Evolutionary conservation across 352 stramenopile species (phyloP), one percentile per base, ranked within the genome.

Genomic region (Globisporangium rhizosaccharum): DNA sequence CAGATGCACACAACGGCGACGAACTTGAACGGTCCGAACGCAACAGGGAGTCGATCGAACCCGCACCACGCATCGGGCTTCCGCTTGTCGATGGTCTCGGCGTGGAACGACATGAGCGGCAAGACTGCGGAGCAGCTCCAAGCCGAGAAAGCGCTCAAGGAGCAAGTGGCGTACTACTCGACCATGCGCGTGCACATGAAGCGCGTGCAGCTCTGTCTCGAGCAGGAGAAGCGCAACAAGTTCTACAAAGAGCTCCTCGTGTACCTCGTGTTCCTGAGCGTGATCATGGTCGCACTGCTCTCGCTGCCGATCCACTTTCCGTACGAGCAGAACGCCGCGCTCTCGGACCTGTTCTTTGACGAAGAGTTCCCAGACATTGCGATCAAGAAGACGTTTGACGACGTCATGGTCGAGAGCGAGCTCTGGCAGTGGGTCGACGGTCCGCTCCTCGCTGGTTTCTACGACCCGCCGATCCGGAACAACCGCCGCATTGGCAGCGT

Each of bases 101-200:
- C 36, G 25, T 57, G 52, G 52, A 48, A 57, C 36, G 36, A 57
- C n/a, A 20, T 49, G 36, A 49, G 20, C 46, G 36, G 28, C 55
- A 63, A 75, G 33, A 75, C 67, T 0, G 62, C 71, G 44, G 76
- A 82, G 42, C 72, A 83, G 57, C 37, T 82, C 3, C 55, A 65
- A 14, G 70, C 74, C 0, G 62, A 71, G 28, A 67, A 68, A 25
- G 71, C 67, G 23, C 53, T 88, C 8, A 76, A 85, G 50, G 62
- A 79, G 49, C 69, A 89, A 55, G 79, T 89, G 44, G 72, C 73
- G 18, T 63, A 82, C 58, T 90, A 87, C 68, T 89, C 80, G 53
- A 90, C 66, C n/a, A 89, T 90, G 80, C 76, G 82, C 39, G 78
- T 92, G 52, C 77, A 92, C 70, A 90, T 92, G 80, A 92, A 90